These are phyloP conservation scores for Fusarium metavorans DNA, from an alignment of 2,329 filamentous ascomycete species.

Conservation along the genomic window DNA sequence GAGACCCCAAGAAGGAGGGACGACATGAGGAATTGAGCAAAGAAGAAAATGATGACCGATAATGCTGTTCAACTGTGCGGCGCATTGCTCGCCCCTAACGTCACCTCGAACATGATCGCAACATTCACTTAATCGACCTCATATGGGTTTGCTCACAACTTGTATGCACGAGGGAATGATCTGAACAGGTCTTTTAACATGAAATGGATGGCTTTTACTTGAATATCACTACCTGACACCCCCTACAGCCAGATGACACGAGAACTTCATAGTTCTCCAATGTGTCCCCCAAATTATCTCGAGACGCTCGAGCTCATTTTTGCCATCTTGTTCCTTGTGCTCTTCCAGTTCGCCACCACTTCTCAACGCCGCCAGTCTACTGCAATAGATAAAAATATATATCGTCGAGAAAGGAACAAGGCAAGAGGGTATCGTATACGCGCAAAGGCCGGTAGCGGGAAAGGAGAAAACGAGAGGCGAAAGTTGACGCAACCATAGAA, in stretches of 20 bases:
- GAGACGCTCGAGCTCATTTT: neutral
- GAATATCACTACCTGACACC: slow-evolving; percentile 21
- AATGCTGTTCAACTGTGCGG: neutral
- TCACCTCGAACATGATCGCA: neutral
- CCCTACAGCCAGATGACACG: slow-evolving; percentile 16
- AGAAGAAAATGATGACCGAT: neutral
- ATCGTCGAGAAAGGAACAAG: slow-evolving; percentile 10
- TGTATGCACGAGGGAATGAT: neutral
- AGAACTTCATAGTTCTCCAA: slow-evolving; percentile 3
- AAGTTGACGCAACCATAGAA: neutral
- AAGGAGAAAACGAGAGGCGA: slow-evolving; percentile 3
- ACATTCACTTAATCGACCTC: neutral
- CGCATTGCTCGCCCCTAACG: neutral
- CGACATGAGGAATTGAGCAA: neutral
- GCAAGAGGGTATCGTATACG: slow-evolving; percentile 31
- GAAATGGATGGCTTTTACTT: slow-evolving; percentile 17
- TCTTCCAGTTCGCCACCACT: slow-evolving; percentile 2
- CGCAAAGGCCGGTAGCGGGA: slow-evolving; percentile 1
- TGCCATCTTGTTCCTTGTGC: slow-evolving; percentile 7
- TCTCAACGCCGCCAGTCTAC: slow-evolving; percentile 9
- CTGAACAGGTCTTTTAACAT: neutral
- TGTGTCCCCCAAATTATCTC: slow-evolving; percentile 3
- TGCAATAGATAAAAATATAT: slow-evolving; percentile 7
- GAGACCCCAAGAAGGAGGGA: neutral
- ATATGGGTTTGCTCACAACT: neutral